Base-by-base conservation (phyloP, 106 monocot genomes). In the Apostasia ramifera region DNA sequence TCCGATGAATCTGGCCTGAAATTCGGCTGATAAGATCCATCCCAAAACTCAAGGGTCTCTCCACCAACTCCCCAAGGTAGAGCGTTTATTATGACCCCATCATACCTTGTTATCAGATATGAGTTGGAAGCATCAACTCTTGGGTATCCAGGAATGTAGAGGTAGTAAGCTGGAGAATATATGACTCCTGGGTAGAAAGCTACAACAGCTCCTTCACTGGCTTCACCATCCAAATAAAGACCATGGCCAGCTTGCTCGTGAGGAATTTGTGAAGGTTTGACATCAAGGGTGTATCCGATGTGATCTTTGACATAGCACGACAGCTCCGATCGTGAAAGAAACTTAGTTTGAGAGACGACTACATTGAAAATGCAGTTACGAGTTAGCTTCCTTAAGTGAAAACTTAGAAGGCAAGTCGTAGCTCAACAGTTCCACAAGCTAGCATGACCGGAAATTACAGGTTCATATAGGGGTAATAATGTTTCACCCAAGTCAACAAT, bases 161-260 rank as follows among this genome's bases (percentile, higher is more conserved):
- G 78, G 72, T 97, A 97, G 73, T 85, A 81, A 66, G 92, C 89
- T 45, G 92, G 97, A 2, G 92, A 97, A 70, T 97, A 97, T 60
- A 92, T 74, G 8, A 97, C 66, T 5, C 97, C 97, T 11, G 97
- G 97, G 78, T 97, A 98, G 62, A 98, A 83, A 49, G 87, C 89
- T n/a, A 90, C 52, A 45, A 98, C 80, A 38, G 92, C 53, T 53
- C 97, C 92, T 9, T 83, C 83, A 64, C 76, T 74, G 59, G 86
- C 79, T 79, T 89, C 71, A 9, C 92, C 89, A 53, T 66, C 70
- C 57, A 98, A 4, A 63, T 87, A 98, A 49, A 92, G 66, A 69
- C 97, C 92, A 48, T 83, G 79, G 13, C 97, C 92, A 4, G 92
- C 92, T 79, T 90, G 84, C 61, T 89, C 72, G 66, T 92, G 92